Evolutionary conservation across 169 alveolate genomes (phyloP), one percentile per base, ranked within the genome.

Genomic region (Plasmodium knowlesi): DNA sequence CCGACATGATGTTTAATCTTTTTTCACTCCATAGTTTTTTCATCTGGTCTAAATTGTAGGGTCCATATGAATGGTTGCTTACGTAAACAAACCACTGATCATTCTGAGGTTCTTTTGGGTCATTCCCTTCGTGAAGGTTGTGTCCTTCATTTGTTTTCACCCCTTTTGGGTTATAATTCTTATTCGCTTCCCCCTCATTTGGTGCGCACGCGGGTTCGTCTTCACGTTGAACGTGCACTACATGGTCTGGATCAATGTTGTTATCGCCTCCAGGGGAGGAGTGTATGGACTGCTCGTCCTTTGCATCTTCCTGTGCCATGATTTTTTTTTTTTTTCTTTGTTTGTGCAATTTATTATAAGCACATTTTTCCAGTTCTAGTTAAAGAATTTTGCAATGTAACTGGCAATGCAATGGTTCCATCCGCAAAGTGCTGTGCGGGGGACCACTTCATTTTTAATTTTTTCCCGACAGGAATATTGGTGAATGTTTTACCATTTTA

Each of bases 1-100:
- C 10, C 22, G 95, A 81, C 95, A 91, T 91, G 46, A 72, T 41
- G 32, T 91, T 91, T 70, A 91, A 81, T 91, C 91, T 91, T 34
- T 82, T 81, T 81, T 81, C 84, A 81, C 73, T 91, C 86, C 91
- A 82, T 30, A 91, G 76, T 71, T 81, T 30, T n/a, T 81, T 81
- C 39, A 91, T 50, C 72, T 91, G 86, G 30, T 91, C 72, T 81
- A 91, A 71, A 34, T 70, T 46, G 73, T 81, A 91, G 14, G 95
- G 95, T 0, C 95, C 95, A 81, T 91, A 82, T 5, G 95, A 81
- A 6, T 43, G 73, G 78, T 91, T 91, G 54, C 28, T 46, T 43
- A 82, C 83, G 61, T 91, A 91, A 80, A 91, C 41, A 9, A 81
- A 10, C 95, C 95, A 81, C 30, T 88, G 89, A 25, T 84, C 82